Percentiles rank a stretch among this genome's conserved stretches.
Conservation (phyloP, 352 stramenopile genomes). For the Thraustochytrium sp. region DNA sequence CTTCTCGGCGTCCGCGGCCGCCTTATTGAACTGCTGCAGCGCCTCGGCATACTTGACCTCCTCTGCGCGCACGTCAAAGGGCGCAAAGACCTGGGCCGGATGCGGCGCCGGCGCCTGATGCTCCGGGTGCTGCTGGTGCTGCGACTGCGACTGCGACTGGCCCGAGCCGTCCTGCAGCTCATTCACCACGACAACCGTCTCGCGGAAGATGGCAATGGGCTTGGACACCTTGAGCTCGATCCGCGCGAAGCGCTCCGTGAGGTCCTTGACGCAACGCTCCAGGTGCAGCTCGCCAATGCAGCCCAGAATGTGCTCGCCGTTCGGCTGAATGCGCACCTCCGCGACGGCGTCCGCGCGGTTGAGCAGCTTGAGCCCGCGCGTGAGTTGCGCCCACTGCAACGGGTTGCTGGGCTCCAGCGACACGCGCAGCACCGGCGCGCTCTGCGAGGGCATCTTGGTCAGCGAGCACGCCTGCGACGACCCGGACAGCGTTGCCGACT, state of each 20-base stretch:
- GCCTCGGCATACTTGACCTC: background rate
- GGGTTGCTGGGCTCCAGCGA: constrained; percentile 78
- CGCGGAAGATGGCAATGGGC: constrained; percentile 70
- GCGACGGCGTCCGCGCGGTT: constrained; percentile 83
- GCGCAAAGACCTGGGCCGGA: background rate
- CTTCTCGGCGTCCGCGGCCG: background rate
- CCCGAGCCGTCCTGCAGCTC: constrained; percentile 41
- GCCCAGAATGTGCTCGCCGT: constrained; percentile 71
- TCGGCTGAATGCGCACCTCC: constrained; percentile 73
- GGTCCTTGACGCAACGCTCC: constrained; percentile 75
- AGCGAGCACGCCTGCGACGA: constrained; percentile 70
- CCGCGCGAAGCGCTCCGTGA: constrained; percentile 76
- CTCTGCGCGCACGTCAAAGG: background rate
- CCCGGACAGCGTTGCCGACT: constrained; percentile 76
- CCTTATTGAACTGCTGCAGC: background rate
- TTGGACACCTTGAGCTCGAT: constrained; percentile 70
- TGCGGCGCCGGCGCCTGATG: background rate
- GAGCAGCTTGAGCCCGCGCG: constrained; percentile 75
- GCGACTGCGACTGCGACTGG: background rate
- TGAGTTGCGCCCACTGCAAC: constrained; percentile 70
- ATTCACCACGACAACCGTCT: constrained; percentile 62
- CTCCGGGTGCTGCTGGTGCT: background rate
- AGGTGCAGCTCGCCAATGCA: constrained; percentile 73
- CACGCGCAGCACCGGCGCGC: constrained; percentile 82
- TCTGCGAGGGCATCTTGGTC: constrained; percentile 76